Evolutionary conservation across 2,329 filamentous ascomycete species (phyloP).

Genomic region (Ascochyta pisi): DNA sequence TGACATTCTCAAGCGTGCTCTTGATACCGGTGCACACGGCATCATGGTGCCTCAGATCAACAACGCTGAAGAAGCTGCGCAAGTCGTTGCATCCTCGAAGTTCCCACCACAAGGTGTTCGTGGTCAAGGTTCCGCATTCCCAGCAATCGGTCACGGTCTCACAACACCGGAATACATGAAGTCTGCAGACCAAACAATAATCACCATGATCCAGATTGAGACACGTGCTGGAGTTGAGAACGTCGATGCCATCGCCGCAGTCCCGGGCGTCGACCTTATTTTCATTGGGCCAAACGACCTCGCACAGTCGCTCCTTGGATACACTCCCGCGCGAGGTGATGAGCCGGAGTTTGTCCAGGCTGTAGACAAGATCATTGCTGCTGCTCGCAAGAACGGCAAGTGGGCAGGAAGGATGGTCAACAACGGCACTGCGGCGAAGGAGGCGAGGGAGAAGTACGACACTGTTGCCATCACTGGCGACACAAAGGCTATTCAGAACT

Average conservation of each 20-base stretch:
- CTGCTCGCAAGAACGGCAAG: slow-evolving; percentile 68
- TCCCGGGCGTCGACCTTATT: slow-evolving; percentile 67
- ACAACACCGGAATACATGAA: slow-evolving; percentile 63
- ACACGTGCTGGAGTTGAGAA: slow-evolving; percentile 67
- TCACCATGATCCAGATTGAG: slow-evolving; percentile 74
- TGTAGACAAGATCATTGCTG: slow-evolving; percentile 58
- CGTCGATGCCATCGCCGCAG: slow-evolving; percentile 67
- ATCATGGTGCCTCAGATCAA: slow-evolving; percentile 64
- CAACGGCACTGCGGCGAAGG: slow-evolving; percentile 50
- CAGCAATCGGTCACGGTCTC: slow-evolving; percentile 55
- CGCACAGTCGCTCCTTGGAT: slow-evolving; percentile 61
- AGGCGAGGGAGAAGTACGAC: slow-evolving; percentile 50
- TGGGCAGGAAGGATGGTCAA: slow-evolving; percentile 65
- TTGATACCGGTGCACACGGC: slow-evolving; percentile 65
- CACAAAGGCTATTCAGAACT: slow-evolving; percentile 58
- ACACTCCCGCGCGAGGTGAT: slow-evolving; percentile 62
- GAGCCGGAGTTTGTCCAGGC: slow-evolving; percentile 66
- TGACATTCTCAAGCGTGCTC: slow-evolving; percentile 61
- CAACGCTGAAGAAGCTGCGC: slow-evolving; percentile 54
- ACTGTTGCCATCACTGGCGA: slow-evolving; percentile 57
- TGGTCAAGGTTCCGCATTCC: slow-evolving; percentile 64
- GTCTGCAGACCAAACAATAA: slow-evolving; percentile 62
- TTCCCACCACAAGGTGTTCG: slow-evolving; percentile 63
- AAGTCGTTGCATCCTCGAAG: slow-evolving; percentile 60
- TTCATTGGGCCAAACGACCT: slow-evolving; percentile 73